Evolutionary conservation across 2,329 filamentous ascomycete genomes (phyloP), one percentile per base, ranked within the genome.

Genomic region (Pochonia chlamydosporia): DNA sequence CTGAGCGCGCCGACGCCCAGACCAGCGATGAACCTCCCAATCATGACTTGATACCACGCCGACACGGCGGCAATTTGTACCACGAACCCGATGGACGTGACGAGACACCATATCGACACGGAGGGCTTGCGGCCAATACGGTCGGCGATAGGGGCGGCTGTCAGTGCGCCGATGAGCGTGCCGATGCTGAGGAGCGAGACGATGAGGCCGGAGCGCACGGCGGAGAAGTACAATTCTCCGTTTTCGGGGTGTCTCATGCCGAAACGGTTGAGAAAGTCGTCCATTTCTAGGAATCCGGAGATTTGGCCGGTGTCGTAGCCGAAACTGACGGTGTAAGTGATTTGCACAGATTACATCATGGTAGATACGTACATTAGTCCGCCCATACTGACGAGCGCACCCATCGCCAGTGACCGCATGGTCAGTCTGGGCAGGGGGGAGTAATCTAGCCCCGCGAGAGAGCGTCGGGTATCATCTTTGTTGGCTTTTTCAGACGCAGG

Each of bases 1-100:
- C 77, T 82, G 2, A 87, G 63, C 0, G 76, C 79, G 46, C 85
- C 85, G 36, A 89, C 82, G 13, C 83, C 83, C 2, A 87, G 68
- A 44, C 84, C 85, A 13, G 81, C 78, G 14, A 85, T 72, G 55
- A 81, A 77, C 46, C 85, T 72, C 13, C 84, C 84, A 40, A 83
- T 68, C 54, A 82, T 82, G 49, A 86, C 70, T 56, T 87, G 84
- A 40, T 78, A 78, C 83, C 84, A 87, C 8, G 66, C 66, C 2
- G 54, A 56, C 0, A 61, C 55, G 0, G 82, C 71, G 0, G 81
- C 72, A 48, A 85, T 81, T 55, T 85, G 81, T 16, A 88, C 75
- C n/a, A 87, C 70, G 53, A 85, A 84, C 20, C 84, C 84, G 20
- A 85, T 59, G 31, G 76, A 78, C 54, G 80, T 80, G 43, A 85